Evolutionary conservation across 163 green algal species (phyloP), one percentile per base, ranked within the genome.

Genomic region (Coccomyxa subellipsoidea): DNA sequence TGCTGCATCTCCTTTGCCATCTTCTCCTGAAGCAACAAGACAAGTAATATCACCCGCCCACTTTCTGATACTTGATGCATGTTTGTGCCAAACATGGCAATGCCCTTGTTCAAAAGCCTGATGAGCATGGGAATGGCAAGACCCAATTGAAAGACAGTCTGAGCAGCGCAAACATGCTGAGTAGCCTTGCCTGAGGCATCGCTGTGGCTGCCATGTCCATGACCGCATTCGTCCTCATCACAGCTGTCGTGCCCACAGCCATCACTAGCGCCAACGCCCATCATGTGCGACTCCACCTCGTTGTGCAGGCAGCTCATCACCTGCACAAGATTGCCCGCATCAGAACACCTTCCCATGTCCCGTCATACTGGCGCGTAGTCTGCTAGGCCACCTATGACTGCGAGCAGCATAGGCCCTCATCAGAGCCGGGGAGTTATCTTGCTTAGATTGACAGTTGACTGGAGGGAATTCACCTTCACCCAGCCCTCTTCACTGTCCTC

Each of bases 251-350:
- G 73, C 21, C 12, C 31, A 75, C 69, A 84, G n/a, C n/a, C n/a
- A 78, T 40, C 69, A 23, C 29, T 53, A 54, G 69, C 69, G 21
- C 84, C 76, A 38, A 84, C 76, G 7, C 39, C 79, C 75, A 94
- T 88, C 91, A 94, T 94, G 89, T 94, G 91, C 6, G 37, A 76
- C 34, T 83, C 80, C 0, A 89, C 76, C 27, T 79, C 77, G 78
- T 93, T 95, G 35, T 76, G 32, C 76, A 94, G 82, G 78, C 89
- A 92, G 72, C 83, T 93, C 32, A 89, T 54, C 82, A 95, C 80
- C 83, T 90, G 89, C 53, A 94, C 84, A 15, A 87, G 81, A 82
- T n/a, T 37, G 29, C 54, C 47, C 47, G 21, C 10, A n/a, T n/a
- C n/a, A n/a, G n/a, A n/a, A n/a, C n/a, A n/a, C n/a, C n/a, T n/a